Evolutionary conservation across 805 yeast species (phyloP).

Genomic region (Zygoascus ofunaensis): DNA sequence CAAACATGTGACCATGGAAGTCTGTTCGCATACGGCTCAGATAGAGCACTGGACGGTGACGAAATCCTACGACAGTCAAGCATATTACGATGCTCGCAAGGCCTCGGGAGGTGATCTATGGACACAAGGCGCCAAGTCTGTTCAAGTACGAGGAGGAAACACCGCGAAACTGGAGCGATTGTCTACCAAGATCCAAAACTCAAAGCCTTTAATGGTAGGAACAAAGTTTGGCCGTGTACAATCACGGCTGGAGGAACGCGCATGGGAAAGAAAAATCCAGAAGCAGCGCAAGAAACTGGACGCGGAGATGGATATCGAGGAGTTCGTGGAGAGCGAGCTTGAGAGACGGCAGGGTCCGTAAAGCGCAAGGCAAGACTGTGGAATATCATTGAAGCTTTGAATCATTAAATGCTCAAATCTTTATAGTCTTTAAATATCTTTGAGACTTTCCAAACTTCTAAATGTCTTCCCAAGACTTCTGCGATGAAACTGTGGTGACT

Average conservation of each 20-base stretch:
- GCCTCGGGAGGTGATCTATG: conserved; percentile 78
- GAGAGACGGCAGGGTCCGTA: neutral
- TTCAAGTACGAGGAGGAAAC: conserved; percentile 28
- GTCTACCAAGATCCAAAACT: conserved; percentile 1
- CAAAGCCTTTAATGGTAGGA: conserved; percentile 4
- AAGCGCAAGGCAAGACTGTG: neutral
- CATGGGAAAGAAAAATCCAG: conserved; percentile 1
- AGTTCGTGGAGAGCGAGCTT: neutral
- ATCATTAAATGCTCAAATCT: too few species aligned
- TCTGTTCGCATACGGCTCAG: conserved; percentile 72
- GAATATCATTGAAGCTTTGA: too few species aligned
- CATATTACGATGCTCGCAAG: conserved; percentile 86
- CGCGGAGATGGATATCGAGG: neutral
- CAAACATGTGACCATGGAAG: conserved; percentile 70
- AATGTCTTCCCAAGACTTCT: too few species aligned
- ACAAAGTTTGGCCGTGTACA: neutral
- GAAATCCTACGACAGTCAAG: conserved; percentile 60
- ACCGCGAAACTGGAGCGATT: conserved; percentile 8
- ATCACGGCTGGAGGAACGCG: conserved; percentile 1
- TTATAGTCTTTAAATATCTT: too few species aligned
- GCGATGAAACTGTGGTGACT: too few species aligned
- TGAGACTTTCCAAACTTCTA: too few species aligned
- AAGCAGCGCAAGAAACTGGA: conserved; percentile 5
- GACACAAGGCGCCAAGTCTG: conserved; percentile 61
- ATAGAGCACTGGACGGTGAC: conserved; percentile 85